Evolutionary conservation across 2,329 filamentous ascomycete species (phyloP), one percentile per base, ranked within the genome.

Genomic region (Botrytis hyacinthi): DNA sequence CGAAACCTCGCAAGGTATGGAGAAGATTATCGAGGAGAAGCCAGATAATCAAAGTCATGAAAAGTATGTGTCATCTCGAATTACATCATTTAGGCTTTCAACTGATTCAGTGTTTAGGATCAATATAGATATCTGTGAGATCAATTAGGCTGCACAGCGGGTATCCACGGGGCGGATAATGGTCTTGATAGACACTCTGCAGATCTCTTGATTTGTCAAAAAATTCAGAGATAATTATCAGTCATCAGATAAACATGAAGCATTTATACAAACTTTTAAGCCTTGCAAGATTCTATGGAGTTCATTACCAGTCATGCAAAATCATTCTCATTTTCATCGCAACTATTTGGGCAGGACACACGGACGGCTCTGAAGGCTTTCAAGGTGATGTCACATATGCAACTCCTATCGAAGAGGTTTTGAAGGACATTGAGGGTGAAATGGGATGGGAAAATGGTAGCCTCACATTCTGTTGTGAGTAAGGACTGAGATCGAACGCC

Each of bases 271-370:
- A 59, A 32, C 8, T 32, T 1, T 20, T 7, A 32, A 20, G 7
- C 5, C 14, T 18, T 59, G 8, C 14, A 20, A 2, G 0, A 4
- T 9, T 59, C 54, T 1, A 0, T 1, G 4, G 16, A 18, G 7
- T 32, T 12, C 16, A 35, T 22, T 20, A 3, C 35, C 54, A 10
- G 18, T 29, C n/a, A 59, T 5, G 29, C 29, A 35, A 29, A 6
- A 35, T 32, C n/a, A 7, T 59, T 20, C 16, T 20, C 54, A 22
- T 16, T 12, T 32, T 32, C 29, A 32, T 59, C 16, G 29, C 54
- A 20, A 29, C 35, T 16, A 4, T 59, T 32, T 59, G 54, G 29
- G 29, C 16, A 32, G 54, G 54, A 32, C 2, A 32, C 1, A 26
- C 3, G n/a, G 1, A n/a, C 10, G 22, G 22, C 26, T n/a, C 14